A percentile compares a stretch with the other conserved stretches of the same genome.
Conservation (phyloP, 306 rosid species). For the Quillaja saponaria region DNA sequence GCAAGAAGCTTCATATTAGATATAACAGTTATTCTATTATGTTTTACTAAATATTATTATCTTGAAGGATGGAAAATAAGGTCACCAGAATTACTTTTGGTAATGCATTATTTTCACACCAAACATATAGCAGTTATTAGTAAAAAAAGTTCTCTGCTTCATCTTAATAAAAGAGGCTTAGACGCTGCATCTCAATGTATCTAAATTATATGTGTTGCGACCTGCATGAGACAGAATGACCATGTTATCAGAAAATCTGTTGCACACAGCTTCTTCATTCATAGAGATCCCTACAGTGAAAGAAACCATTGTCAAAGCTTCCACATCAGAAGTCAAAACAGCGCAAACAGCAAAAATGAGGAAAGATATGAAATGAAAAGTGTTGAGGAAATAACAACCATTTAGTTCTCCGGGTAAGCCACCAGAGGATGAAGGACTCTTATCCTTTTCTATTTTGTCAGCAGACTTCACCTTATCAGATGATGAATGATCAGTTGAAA, state of each 20-base stretch:
- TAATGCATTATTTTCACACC: slow-evolving; percentile 12
- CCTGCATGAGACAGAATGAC: slow-evolving; percentile 39
- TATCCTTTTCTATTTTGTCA: slow-evolving; percentile 35
- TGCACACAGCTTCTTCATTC: slow-evolving; percentile 24
- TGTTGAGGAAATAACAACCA: slow-evolving; percentile 46
- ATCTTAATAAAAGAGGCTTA: slow-evolving; percentile 10
- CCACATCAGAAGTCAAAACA: slow-evolving; percentile 27
- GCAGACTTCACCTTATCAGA: slow-evolving; percentile 24
- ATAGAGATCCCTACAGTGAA: slow-evolving; percentile 30
- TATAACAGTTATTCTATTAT: too few relatives aligned
- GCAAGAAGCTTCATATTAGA: too few relatives aligned
- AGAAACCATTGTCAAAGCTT: slow-evolving; percentile 19
- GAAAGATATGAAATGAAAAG: slow-evolving; percentile 13
- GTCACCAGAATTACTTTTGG: slow-evolving; percentile 8
- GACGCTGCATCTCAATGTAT: slow-evolving; percentile 1
- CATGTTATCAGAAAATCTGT: slow-evolving; percentile 30
- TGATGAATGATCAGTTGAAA: slow-evolving; percentile 8
- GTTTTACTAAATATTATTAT: too few relatives aligned
- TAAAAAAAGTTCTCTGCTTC: slow-evolving; percentile 3
- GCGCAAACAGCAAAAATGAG: slow-evolving; percentile 20
- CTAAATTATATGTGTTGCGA: slow-evolving; percentile 16
- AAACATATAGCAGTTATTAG: slow-evolving; percentile 17
- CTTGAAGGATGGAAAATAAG: too few relatives aligned
- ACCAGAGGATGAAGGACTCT: slow-evolving; percentile 35
- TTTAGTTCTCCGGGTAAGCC: slow-evolving; percentile 36